These are phyloP conservation scores for Delitschia confertaspora DNA, from an alignment of 495 filamentous ascomycete species.

Conservation along the genomic window DNA sequence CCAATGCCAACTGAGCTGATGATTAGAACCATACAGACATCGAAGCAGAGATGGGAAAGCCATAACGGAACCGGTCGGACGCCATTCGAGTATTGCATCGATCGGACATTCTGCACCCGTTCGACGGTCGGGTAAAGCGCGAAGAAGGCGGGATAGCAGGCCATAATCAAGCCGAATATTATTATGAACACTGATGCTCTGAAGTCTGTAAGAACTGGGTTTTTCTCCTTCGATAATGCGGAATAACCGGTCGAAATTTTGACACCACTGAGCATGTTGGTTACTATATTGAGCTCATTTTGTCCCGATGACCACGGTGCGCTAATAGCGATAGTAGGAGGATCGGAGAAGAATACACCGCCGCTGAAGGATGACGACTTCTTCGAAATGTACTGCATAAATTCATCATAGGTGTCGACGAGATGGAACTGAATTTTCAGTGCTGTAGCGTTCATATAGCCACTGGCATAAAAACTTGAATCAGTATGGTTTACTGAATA, in stretches of 20 bases:
- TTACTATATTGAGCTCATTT: conserved; percentile 10
- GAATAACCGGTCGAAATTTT: conserved; percentile 2
- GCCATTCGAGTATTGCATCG: conserved; percentile 32
- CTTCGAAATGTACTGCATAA: conserved; percentile 51
- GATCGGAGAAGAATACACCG: conserved; percentile 39
- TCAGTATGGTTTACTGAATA: conserved; percentile 33
- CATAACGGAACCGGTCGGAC: conserved; percentile 66
- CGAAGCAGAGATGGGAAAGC: conserved; percentile 65
- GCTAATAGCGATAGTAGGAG: conserved; percentile 2
- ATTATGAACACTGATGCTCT: conserved; percentile 66
- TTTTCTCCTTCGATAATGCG: not conserved
- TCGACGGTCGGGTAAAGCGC: conserved; percentile 77
- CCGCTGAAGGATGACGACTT: conserved; percentile 57
- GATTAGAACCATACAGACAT: conserved; percentile 59
- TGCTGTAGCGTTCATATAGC: conserved; percentile 6
- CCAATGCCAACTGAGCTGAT: conserved; percentile 51
- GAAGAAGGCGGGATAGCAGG: conserved; percentile 72
- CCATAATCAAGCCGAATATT: conserved; percentile 67
- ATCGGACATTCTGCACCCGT: conserved; percentile 39
- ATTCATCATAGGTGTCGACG: conserved; percentile 56
- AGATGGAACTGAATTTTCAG: conserved; percentile 36
- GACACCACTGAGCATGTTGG: conserved; percentile 5
- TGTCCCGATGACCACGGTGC: not conserved
- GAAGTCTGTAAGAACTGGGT: conserved; percentile 48
- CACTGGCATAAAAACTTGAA: conserved; percentile 29